A percentile compares a stretch with the other conserved stretches of the same genome.
These are phyloP conservation scores for Quercus glauca DNA, from an alignment of 306 rosid genomes.

Conservation along the genomic window DNA sequence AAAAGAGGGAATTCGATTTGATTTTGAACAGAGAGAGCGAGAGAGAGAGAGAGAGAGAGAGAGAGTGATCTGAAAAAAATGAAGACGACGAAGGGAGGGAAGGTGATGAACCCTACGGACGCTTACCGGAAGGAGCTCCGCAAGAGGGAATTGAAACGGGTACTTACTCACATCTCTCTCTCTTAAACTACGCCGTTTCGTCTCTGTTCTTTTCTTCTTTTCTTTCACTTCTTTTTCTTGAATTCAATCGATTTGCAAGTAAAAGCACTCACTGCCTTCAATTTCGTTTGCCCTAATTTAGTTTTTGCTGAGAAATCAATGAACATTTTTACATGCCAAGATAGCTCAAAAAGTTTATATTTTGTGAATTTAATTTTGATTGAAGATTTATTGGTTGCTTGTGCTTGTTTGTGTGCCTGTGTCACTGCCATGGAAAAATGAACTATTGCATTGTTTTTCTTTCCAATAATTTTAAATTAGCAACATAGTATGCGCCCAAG, in stretches of 20 bases:
- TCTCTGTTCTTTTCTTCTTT: neutral
- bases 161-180: constrained; percentile 20
- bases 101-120: constrained; percentile 97
- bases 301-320: neutral
- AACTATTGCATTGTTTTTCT: no score
- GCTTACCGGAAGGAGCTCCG: constrained; percentile 96
- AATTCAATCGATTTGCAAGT: neutral
- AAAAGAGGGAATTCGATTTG: neutral
- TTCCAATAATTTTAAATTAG: no score
- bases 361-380: no score
- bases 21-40: constrained; percentile 3
- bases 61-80: constrained; percentile 28
- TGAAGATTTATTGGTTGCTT: no score
- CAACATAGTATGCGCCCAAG: no score
- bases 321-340: neutral
- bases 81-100: constrained; percentile 98
- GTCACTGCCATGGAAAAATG: no score
- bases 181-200: neutral
- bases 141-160: constrained; percentile 93
- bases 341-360: neutral
- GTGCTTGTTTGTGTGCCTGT: no score
- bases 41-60: neutral
- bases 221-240: neutral
- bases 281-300: neutral
- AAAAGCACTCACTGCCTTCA: no score